These are phyloP conservation scores for Paramarasmius palmivorus DNA, from an alignment of 1,284 basidiomycete species.

Conservation along the genomic window DNA sequence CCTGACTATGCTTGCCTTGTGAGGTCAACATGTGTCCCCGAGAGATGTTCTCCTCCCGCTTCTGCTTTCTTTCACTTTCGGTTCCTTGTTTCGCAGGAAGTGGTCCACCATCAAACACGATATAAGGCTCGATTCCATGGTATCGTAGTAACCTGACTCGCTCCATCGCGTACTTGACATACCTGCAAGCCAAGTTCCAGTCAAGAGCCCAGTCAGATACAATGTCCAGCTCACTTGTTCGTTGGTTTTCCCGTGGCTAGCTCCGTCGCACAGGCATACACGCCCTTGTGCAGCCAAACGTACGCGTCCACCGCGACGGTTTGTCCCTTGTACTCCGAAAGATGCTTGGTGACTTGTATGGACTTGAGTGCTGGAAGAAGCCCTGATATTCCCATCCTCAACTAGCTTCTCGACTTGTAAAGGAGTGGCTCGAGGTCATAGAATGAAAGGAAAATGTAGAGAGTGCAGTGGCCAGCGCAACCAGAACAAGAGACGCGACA, in stretches of 20 bases:
- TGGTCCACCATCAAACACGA: conserved; percentile 97
- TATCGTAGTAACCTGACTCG: conserved; percentile 85
- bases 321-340: conserved; percentile 82
- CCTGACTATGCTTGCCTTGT: conserved; percentile 79
- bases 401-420: neutral
- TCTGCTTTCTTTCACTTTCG: conserved; percentile 79
- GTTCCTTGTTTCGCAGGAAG: conserved; percentile 94
- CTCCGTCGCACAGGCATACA: conserved; percentile 90
- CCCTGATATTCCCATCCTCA: conserved; percentile 89
- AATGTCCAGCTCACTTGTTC: conserved; percentile 61
- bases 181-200: conserved; percentile 47
- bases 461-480: neutral
- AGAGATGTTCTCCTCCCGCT: conserved; percentile 65
- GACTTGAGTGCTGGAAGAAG: conserved; percentile 91
- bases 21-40: conserved; percentile 73
- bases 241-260: conserved; percentile 85
- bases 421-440: neutral
- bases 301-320: conserved; percentile 87
- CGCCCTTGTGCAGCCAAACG: conserved; percentile 97
- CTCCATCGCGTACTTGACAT: conserved; percentile 96
- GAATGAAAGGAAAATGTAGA: neutral
- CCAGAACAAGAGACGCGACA: too few species aligned
- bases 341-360: conserved; percentile 76
- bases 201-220: neutral
- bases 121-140: conserved; percentile 83